Evolutionary conservation across 2,329 filamentous ascomycete species (phyloP).

Genomic region (Verticillium tricorpus): DNA sequence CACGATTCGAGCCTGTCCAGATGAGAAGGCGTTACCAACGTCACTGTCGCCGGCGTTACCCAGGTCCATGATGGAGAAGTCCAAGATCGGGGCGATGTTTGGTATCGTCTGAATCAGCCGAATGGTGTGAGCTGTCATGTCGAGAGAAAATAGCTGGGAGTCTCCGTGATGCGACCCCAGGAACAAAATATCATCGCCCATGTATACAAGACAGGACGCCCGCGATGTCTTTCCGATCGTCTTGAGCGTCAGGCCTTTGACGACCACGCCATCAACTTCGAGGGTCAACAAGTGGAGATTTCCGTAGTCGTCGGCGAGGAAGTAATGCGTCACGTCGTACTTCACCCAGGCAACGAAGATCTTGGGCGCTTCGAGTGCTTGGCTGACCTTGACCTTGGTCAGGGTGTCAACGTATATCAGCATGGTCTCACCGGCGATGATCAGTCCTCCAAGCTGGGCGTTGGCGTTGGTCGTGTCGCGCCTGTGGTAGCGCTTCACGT

Average conservation of each 20-base stretch:
- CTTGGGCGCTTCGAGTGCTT: constrained; percentile 65
- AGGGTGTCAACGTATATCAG: constrained; percentile 82
- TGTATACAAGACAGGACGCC: constrained; percentile 73
- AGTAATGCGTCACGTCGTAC: constrained; percentile 74
- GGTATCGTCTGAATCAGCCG: constrained; percentile 68
- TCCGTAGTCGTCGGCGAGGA: constrained; percentile 92
- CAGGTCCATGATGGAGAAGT: constrained; percentile 96
- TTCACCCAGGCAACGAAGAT: constrained; percentile 91
- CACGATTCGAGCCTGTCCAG: constrained; percentile 88
- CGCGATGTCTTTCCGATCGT: constrained; percentile 64
- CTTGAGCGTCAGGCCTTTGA: constrained; percentile 68
- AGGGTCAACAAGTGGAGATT: constrained; percentile 81
- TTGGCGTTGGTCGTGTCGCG: constrained; percentile 48
- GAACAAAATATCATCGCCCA: constrained; percentile 70
- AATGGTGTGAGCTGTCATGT: constrained; percentile 38
- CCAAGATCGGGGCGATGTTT: constrained; percentile 87
- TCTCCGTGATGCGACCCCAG: constrained; percentile 91
- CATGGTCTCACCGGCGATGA: constrained; percentile 75
- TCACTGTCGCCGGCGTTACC: constrained; percentile 77
- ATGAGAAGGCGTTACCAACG: constrained; percentile 81
- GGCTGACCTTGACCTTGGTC: constrained; percentile 61
- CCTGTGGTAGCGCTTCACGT: constrained; percentile 56
- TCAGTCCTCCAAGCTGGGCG: constrained; percentile 62
- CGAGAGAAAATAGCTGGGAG: constrained; percentile 71
- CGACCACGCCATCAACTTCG: constrained; percentile 58